Evolutionary conservation across 2,329 filamentous ascomycete genomes (phyloP), one percentile per base, ranked within the genome.

Genomic region (Neophaeococcomyces aloes): DNA sequence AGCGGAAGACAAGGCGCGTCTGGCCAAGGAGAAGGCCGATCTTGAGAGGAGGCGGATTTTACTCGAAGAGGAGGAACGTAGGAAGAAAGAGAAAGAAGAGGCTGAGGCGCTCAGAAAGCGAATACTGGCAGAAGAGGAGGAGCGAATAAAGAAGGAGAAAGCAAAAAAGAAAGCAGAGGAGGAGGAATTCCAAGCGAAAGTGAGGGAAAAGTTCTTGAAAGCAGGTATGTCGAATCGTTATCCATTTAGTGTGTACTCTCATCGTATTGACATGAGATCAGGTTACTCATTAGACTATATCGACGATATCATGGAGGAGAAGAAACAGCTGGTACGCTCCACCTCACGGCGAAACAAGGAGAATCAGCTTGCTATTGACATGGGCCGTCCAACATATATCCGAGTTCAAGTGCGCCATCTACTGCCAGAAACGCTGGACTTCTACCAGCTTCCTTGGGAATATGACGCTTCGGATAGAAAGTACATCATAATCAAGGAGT

Each of bases 401-500:
- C 68, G 68, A 60, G 67, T 71, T 35, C 63, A 70, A 48, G 61
- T 59, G 45, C 66, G 65, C 44, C 61, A 69, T 44, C 59, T 71
- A 23, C 57, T 63, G n/a, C 65, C 66, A 5, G 64, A 66, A 10
- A 69, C 67, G 10, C 52, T 71, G 47, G 61, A 67, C 18, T 59
- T 60, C 52, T 77, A 64, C 61, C 57, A 54, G 11, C 44, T 65
- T 39, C 59, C 66, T 13, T 71, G 68, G 68, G 65, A 68, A 29
- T 70, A 59, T 57, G 66, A 71, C 47, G 35, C 2, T 30, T 35
- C n/a, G 33, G 79, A 87, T 55, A 72, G 76, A 14, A 77, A 82
- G 36, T 87, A 77, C 53, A 68, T 87, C 44, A 62, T 88, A 47
- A 82, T 87, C 64, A 83, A 82, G 62, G 71, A 78, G 44, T 84